Evolutionary conservation across 805 yeast species (phyloP).

Genomic region (Wickerhamomyces sydowiorum): DNA sequence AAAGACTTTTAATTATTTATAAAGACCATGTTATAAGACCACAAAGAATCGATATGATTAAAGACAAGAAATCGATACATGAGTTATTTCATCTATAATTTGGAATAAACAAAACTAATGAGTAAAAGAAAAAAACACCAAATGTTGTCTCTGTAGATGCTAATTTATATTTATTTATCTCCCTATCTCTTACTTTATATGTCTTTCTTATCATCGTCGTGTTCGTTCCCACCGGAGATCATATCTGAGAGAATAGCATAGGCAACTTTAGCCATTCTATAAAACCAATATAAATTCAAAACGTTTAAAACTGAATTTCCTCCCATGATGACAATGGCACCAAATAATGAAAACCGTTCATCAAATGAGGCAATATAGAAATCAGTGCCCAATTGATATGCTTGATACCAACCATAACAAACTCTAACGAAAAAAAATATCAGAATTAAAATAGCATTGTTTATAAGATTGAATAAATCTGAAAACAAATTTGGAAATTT

Average conservation of each 20-base stretch:
- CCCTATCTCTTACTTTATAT: constrained; percentile 8
- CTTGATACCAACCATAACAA: constrained; percentile 73
- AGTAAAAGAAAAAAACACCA: neutral
- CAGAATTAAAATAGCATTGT: constrained; percentile 59
- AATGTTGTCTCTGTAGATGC: too few species aligned
- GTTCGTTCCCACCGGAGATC: constrained; percentile 17
- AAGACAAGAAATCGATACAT: too few species aligned
- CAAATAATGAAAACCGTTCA: constrained; percentile 41
- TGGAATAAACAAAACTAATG: too few species aligned
- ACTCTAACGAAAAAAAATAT: constrained; percentile 68
- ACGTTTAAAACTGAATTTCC: constrained; percentile 50
- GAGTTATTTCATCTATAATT: too few species aligned
- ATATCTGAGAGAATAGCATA: constrained; percentile 32
- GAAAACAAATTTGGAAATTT: constrained; percentile 62
- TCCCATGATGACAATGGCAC: constrained; percentile 25
- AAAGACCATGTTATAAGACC: too few species aligned
- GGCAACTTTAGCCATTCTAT: constrained; percentile 67
- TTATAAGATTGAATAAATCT: constrained; percentile 42
- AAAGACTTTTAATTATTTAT: constrained; percentile 18
- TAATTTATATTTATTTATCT: too few species aligned
- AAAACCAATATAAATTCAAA: constrained; percentile 74
- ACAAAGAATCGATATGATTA: too few species aligned
- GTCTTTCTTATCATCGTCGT: constrained; percentile 22
- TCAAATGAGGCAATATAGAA: constrained; percentile 30
- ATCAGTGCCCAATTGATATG: constrained; percentile 38